Percentiles rank a stretch among this genome's conserved stretches.
Conservation (phyloP, 441 rosid species). For the Croton laevigatus region DNA sequence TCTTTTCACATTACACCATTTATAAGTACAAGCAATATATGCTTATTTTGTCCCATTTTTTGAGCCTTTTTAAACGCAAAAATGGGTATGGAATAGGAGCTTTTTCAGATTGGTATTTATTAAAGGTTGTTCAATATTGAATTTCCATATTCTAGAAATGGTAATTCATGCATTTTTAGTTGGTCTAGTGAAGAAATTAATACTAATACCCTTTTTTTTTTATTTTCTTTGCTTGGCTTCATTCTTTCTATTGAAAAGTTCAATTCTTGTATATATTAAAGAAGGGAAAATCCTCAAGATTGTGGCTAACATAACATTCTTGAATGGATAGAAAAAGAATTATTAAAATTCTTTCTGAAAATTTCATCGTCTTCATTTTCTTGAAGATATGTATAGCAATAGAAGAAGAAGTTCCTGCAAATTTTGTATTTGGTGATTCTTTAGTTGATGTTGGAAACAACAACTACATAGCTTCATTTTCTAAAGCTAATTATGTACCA, state of each 20-base stretch:
- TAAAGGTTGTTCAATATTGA: too few relatives aligned
- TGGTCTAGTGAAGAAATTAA: too few relatives aligned
- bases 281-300: neutral
- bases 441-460: slow-evolving; percentile 76
- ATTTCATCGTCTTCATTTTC: slow-evolving; percentile 16
- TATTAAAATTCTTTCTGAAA: neutral
- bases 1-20: neutral
- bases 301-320: too few relatives aligned
- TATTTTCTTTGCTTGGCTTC: neutral
- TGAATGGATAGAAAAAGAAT: too few relatives aligned
- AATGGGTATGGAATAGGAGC: too few relatives aligned
- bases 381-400: slow-evolving; percentile 23
- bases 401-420: slow-evolving; percentile 35
- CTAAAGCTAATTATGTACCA: slow-evolving; percentile 59
- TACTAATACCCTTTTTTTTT: too few relatives aligned
- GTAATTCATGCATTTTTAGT: too few relatives aligned
- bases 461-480: slow-evolving; percentile 58
- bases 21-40: too few relatives aligned
- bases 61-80: too few relatives aligned
- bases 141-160: too few relatives aligned
- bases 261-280: neutral
- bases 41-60: too few relatives aligned
- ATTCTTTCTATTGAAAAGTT: neutral
- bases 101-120: too few relatives aligned
- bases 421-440: slow-evolving; percentile 73